Percentiles rank a stretch among this genome's conserved stretches.
phyloP scores from a whole-genome alignment of 2,329 filamentous ascomycete species.

The Xylaria hypoxylon region DNA sequence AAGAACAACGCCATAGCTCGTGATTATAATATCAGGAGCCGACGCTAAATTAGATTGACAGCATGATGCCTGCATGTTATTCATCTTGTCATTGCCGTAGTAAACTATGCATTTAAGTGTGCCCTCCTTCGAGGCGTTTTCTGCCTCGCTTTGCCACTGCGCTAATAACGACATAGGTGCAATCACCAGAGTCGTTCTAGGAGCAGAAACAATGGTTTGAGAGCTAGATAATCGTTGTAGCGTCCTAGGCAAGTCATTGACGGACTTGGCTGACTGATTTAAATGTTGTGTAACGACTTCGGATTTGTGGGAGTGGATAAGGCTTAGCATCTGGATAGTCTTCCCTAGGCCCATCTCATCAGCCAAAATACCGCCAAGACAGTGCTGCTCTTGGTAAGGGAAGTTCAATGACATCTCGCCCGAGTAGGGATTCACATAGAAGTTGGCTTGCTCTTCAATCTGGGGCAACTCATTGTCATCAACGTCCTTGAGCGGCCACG shows the following conservation, averaged over 20 bases:
- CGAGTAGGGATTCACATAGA: slow-evolving; percentile 98
- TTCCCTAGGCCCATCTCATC: slow-evolving; percentile 99
- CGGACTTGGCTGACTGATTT: slow-evolving; percentile 54
- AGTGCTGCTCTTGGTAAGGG: slow-evolving; percentile 93
- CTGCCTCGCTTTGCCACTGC: slow-evolving; percentile 96
- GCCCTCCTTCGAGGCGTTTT: slow-evolving; percentile 87
- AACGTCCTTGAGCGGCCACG: slow-evolving; percentile 87
- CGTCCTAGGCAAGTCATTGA: slow-evolving; percentile 72
- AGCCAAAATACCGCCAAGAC: slow-evolving; percentile 89
- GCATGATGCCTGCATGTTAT: slow-evolving; percentile 83
- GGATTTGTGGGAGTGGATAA: slow-evolving; percentile 86
- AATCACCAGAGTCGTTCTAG: slow-evolving; percentile 92
- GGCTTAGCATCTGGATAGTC: slow-evolving; percentile 97
- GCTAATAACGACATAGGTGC: slow-evolving; percentile 96
- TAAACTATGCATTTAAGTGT: slow-evolving; percentile 89
- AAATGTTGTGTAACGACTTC: slow-evolving; percentile 59
- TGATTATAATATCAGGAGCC: slow-evolving; percentile 92
- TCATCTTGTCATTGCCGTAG: slow-evolving; percentile 87
- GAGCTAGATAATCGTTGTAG: slow-evolving; percentile 60
- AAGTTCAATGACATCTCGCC: slow-evolving; percentile 93
- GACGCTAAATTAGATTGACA: slow-evolving; percentile 76
- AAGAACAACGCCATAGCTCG: slow-evolving; percentile 90
- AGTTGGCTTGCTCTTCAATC: slow-evolving; percentile 75
- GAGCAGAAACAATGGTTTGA: slow-evolving; percentile 72
- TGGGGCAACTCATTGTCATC: slow-evolving; percentile 80